Evolutionary conservation across 139 green algal genomes (phyloP).

Genomic region (Eudorina sp.): DNA sequence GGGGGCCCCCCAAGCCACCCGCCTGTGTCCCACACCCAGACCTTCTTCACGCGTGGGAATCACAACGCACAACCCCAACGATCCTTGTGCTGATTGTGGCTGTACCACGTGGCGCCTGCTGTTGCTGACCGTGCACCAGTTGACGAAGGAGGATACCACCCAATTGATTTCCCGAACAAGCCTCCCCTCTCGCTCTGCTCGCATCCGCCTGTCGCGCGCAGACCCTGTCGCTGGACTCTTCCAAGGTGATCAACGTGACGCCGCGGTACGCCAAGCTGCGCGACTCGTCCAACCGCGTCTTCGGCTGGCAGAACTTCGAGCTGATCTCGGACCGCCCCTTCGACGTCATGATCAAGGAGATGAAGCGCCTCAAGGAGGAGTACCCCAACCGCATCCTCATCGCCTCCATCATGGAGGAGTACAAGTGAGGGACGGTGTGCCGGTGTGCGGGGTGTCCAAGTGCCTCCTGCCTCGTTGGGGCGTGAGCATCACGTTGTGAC

Average conservation of each 20-base stretch:
- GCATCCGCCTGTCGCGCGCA: not conserved
- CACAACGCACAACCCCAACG: too few relatives aligned
- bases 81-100: too few relatives aligned
- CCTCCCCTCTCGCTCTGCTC: not conserved
- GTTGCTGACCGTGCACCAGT: too few relatives aligned
- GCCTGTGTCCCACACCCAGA: too few relatives aligned
- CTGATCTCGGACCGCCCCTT: conserved; percentile 94
- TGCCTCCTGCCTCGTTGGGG: too few relatives aligned
- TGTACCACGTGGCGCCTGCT: too few relatives aligned
- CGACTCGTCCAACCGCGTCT: conserved; percentile 72
- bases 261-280: conserved; percentile 95
- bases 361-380: conserved; percentile 93
- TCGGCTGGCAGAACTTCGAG: conserved; percentile 88
- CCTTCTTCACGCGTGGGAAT: too few relatives aligned
- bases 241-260: conserved; percentile 96
- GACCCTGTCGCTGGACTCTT: conserved; percentile 86
- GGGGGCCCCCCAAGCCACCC: not conserved
- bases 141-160: too few relatives aligned
- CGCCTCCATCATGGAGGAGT: conserved; percentile 95
- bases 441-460: too few relatives aligned
- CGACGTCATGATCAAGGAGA: conserved; percentile 93
- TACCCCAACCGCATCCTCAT: conserved; percentile 95
- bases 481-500: too few relatives aligned
- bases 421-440: conserved; percentile 63
- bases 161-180: too few relatives aligned